phyloP scores from a whole-genome alignment of 139 green algal species.

The Micromonas pusilla region DNA sequence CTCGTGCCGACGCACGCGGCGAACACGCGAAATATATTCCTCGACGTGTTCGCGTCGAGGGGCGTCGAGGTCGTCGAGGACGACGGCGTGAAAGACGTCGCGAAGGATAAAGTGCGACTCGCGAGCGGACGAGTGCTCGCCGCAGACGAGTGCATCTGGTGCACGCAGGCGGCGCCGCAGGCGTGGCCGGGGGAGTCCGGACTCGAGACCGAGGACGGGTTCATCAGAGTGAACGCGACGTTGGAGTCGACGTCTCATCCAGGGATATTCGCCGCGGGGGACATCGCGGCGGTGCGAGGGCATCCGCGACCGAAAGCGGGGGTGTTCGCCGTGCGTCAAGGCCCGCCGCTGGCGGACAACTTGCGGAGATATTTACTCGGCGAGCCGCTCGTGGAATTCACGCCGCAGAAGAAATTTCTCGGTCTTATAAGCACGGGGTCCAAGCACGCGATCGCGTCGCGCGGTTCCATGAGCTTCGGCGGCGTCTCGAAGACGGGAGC shows the following conservation, averaged over 20 bases:
- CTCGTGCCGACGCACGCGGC: constrained; percentile 43
- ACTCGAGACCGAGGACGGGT: constrained; percentile 47
- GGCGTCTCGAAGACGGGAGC: neutral
- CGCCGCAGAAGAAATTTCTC: constrained; percentile 72
- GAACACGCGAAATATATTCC: constrained; percentile 38
- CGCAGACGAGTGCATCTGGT: constrained; percentile 90
- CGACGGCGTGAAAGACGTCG: constrained; percentile 38
- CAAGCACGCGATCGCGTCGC: constrained; percentile 39
- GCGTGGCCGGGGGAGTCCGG: constrained; percentile 61
- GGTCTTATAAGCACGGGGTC: constrained; percentile 60
- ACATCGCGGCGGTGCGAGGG: constrained; percentile 51
- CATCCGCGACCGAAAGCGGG: constrained; percentile 91
- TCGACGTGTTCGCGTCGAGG: constrained; percentile 37
- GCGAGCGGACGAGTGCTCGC: constrained; percentile 26
- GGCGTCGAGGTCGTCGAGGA: constrained; percentile 38
- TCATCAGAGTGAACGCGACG: constrained; percentile 67
- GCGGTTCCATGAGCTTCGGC: constrained; percentile 12
- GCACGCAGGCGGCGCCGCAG: constrained; percentile 55
- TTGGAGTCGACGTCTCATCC: constrained; percentile 34
- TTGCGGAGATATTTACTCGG: constrained; percentile 57
- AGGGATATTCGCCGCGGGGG: constrained; percentile 86
- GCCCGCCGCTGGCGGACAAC: constrained; percentile 69
- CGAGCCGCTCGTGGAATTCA: constrained; percentile 55
- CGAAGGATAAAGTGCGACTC: constrained; percentile 39
- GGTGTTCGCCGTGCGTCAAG: constrained; percentile 89